phyloP scores from a whole-genome alignment of 305 asterid species.

The Andrographis paniculata region DNA sequence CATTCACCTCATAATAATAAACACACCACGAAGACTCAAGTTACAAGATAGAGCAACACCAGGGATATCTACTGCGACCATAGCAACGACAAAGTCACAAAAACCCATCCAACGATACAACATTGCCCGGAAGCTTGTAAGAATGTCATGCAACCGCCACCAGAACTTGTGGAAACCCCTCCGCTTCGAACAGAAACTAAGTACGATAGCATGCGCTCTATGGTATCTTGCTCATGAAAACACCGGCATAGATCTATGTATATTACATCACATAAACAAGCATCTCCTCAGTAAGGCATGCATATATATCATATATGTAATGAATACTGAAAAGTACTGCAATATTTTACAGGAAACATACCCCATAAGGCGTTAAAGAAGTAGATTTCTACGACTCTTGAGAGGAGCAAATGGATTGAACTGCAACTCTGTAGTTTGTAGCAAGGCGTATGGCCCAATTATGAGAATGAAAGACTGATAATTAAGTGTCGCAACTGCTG shows the following conservation, averaged over 20 bases:
- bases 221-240: slow-evolving; percentile 44
- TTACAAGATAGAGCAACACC: slow-evolving; percentile 27
- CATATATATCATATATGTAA: not conserved
- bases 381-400: slow-evolving; percentile 29
- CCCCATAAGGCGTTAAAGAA: slow-evolving; percentile 41
- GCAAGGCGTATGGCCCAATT: slow-evolving; percentile 40
- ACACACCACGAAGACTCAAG: slow-evolving; percentile 24
- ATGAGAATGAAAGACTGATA: slow-evolving; percentile 42
- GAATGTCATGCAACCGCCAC: slow-evolving; percentile 29
- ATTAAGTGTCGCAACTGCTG: slow-evolving; percentile 32
- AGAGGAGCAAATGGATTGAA: slow-evolving; percentile 31
- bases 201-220: slow-evolving; percentile 35
- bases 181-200: slow-evolving; percentile 32
- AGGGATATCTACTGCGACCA: slow-evolving; percentile 38
- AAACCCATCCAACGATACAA: slow-evolving; percentile 42
- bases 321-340: not conserved
- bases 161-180: slow-evolving; percentile 28
- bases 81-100: slow-evolving; percentile 23
- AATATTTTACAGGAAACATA: not conserved
- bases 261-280: not conserved
- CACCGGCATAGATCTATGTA: slow-evolving; percentile 34
- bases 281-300: too few species aligned
- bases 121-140: slow-evolving; percentile 32
- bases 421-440: slow-evolving; percentile 27
- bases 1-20: too few species aligned